Conservation (phyloP, 768 basidiomycete species). For the Hydnum rufescens region DNA sequence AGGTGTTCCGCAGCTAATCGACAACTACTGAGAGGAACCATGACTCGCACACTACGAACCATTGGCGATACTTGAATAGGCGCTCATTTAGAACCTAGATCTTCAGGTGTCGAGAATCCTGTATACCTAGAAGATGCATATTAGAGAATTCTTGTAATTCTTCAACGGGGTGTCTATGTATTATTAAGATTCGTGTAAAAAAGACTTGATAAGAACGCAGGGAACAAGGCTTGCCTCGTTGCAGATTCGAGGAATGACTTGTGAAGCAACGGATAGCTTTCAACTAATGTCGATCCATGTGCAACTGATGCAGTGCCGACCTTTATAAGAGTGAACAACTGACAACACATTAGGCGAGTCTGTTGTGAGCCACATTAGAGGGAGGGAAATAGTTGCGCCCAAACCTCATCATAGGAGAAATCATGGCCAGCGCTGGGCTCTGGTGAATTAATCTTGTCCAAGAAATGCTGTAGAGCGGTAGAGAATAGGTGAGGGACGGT, state of each 20-base stretch:
- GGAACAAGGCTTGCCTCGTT: constrained; percentile 13
- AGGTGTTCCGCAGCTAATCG: constrained; percentile 27
- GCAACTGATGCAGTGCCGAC: background rate
- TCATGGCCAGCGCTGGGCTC: constrained; percentile 17
- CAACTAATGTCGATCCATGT: background rate
- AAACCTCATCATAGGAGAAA: constrained; percentile 20
- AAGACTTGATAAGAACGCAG: constrained; percentile 13
- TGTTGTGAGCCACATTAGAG: background rate
- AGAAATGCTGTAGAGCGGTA: constrained; percentile 20
- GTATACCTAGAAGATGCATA: constrained; percentile 14
- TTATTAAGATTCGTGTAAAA: background rate
- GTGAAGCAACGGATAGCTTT: background rate
- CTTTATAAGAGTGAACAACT: constrained; percentile 9
- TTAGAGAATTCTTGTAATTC: constrained; percentile 19
- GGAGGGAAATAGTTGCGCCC: background rate
- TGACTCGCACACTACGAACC: constrained; percentile 17
- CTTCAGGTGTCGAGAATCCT: background rate
- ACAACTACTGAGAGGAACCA: constrained; percentile 17
- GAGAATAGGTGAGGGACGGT: constrained; percentile 5
- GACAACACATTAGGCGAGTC: too few relatives aligned
- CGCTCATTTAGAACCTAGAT: background rate
- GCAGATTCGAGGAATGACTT: constrained; percentile 20
- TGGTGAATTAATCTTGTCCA: constrained; percentile 13
- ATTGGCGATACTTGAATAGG: constrained; percentile 16
- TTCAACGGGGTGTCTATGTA: constrained; percentile 17